Evolutionary conservation across 2,329 filamentous ascomycete species (phyloP).

Genomic region (Stachybotrys chlorohalonatus): DNA sequence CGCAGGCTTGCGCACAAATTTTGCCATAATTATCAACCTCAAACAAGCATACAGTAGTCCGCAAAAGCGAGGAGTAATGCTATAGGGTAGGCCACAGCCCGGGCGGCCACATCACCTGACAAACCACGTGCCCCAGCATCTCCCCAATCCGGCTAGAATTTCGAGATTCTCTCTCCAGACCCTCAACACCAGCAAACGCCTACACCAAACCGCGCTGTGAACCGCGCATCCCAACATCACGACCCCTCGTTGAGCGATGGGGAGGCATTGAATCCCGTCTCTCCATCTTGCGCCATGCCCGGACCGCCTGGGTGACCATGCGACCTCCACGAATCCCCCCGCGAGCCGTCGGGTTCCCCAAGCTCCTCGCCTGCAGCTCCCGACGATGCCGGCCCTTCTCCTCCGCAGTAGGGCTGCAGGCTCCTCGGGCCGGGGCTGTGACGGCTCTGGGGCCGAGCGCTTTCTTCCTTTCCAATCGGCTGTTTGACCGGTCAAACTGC

Average conservation of each 20-base stretch:
- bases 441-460: constrained; percentile 7
- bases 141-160: background rate
- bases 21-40: too few species aligned
- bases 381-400: constrained; percentile 17
- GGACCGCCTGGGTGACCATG: background rate
- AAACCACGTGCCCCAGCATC: background rate
- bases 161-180: background rate
- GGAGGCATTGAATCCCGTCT: background rate
- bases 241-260: background rate
- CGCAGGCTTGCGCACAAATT: too few species aligned
- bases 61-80: too few species aligned
- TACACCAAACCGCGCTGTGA: too few species aligned
- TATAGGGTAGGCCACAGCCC: too few species aligned
- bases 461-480: constrained; percentile 26
- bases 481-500: constrained; percentile 26
- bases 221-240: too few species aligned
- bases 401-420: constrained; percentile 13
- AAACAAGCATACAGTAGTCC: too few species aligned
- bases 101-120: background rate
- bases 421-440: constrained; percentile 10
- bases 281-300: background rate
- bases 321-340: background rate
- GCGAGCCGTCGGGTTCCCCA: background rate
- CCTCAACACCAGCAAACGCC: background rate
- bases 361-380: background rate